Conservation (phyloP, 352 stramenopile genomes). For the Phytopythium kandeliae region DNA sequence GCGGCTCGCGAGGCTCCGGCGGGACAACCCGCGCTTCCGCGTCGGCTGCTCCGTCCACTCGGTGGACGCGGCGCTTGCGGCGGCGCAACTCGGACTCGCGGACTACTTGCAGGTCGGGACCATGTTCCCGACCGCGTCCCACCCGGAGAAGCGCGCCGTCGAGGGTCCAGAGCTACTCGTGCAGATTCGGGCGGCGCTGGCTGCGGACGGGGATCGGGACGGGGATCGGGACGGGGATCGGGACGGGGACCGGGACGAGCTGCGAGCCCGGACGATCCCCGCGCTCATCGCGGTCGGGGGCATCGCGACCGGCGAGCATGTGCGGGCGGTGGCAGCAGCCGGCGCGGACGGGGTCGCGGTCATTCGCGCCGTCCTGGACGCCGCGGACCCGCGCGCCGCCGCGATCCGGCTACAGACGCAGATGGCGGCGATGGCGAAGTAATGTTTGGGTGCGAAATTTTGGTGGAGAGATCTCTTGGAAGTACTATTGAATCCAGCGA, state of each 20-base stretch:
- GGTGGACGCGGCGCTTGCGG: constrained; percentile 15
- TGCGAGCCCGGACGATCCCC: neutral
- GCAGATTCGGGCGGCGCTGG: constrained; percentile 10
- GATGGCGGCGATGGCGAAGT: no score
- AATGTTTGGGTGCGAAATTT: no score
- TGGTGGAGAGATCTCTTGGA: no score
- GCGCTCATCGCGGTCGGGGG: constrained; percentile 35
- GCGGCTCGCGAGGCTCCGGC: neutral
- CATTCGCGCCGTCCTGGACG: constrained; percentile 30
- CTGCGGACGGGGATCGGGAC: neutral
- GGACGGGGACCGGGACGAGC: neutral
- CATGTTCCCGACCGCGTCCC: constrained; percentile 45
- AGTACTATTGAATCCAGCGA: no score
- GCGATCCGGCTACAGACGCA: constrained; percentile 4
- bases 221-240: neutral
- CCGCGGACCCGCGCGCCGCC: constrained; percentile 12
- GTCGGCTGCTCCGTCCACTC: constrained; percentile 40
- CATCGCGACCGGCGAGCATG: constrained; percentile 23
- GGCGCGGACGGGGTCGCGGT: constrained; percentile 37
- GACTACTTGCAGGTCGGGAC: constrained; percentile 54
- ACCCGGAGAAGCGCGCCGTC: constrained; percentile 36
- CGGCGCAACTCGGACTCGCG: constrained; percentile 15
- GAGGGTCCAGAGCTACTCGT: constrained; percentile 33
- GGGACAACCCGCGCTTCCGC: neutral
- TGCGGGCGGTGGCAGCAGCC: constrained; percentile 18